Base-by-base conservation (phyloP, 2,329 filamentous ascomycete genomes). In the Xylaria sp. region DNA sequence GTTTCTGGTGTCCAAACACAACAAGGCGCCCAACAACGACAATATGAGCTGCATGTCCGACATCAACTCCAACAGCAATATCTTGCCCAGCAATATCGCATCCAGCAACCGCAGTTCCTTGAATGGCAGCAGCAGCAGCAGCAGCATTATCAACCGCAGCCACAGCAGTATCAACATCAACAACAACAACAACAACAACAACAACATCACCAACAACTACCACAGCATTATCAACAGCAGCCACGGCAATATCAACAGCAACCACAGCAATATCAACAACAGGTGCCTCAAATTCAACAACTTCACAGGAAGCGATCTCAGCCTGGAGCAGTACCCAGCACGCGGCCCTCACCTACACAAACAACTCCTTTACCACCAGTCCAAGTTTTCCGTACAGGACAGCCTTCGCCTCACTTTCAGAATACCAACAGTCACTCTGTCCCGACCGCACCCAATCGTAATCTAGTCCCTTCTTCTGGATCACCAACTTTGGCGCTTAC, bases 91-190 rank as follows among this genome's bases (percentile, higher is more conserved):
- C 58, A 63, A 12, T 13, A 41, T 8, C 15, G n/a, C 25, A 7
- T 8, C 18, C 50, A 30, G 1, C 30, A 34, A 34, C 8, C 34
- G 34, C 34, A 39, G 4, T 15, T 30, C 28, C 46, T n/a, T n/a
- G n/a, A n/a, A n/a, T n/a, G 15, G 3, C 7, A 30, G 4, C 61
- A 52, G 7, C 46, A 66, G 5, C 67, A 63, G 28, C 60, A 66
- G 23, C 34, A 36, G 9, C 34, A 13, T 3, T 30, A 30, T 30
- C 34, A 12, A 10, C 12, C 13, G 1, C 55, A 65, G 46, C 60
- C 69, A 39, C 60, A 69, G 20, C 57, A 71, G 23, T 39, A 57
- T 8, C 69, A 67, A 59, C 55, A 66, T 28, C 71, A 71, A 48
- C 63, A 61, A 6, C 61, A 71, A 36, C 60, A 34, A 18, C 28